Percentiles rank a stretch among this genome's conserved stretches.
phyloP scores from a whole-genome alignment of 2,329 filamentous ascomycete genomes.

The Cytospora piceicola region DNA sequence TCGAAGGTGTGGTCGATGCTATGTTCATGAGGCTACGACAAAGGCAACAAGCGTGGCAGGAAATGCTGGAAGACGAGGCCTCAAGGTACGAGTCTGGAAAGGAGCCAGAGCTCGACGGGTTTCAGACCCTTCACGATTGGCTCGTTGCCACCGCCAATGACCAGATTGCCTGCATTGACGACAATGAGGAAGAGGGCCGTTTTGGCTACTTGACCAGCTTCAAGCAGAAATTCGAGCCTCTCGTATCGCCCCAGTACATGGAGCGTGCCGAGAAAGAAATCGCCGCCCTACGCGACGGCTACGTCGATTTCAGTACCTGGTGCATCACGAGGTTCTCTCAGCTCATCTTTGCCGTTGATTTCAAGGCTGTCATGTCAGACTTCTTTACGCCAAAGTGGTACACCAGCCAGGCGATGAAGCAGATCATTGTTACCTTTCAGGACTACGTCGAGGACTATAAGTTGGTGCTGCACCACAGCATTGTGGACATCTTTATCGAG shows the following conservation, averaged over 20 bases:
- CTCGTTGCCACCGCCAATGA: conserved; percentile 96
- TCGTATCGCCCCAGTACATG: conserved; percentile 81
- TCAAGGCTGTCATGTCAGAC: conserved; percentile 78
- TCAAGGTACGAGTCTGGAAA: conserved; percentile 67
- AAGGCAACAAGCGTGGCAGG: conserved; percentile 85
- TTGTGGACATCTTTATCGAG: conserved; percentile 90
- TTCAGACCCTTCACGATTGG: conserved; percentile 90
- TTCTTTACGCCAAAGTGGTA: conserved; percentile 96
- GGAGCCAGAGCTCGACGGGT: conserved; percentile 62
- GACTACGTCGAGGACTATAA: conserved; percentile 92
- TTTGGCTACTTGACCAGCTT: conserved; percentile 86
- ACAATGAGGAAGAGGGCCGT: conserved; percentile 75
- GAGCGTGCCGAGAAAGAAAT: conserved; percentile 75
- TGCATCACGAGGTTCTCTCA: conserved; percentile 86
- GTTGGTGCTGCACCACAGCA: conserved; percentile 79
- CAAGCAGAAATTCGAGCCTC: conserved; percentile 77
- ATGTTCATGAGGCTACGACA: conserved; percentile 88
- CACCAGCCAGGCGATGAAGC: conserved; percentile 80
- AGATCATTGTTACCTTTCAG: conserved; percentile 92
- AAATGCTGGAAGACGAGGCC: conserved; percentile 85
- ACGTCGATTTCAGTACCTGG: conserved; percentile 92
- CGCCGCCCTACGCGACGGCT: conserved; percentile 79
- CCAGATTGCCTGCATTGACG: conserved; percentile 97
- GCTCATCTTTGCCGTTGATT: conserved; percentile 89
- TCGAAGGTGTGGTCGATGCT: conserved; percentile 92